phyloP scores from a whole-genome alignment of 306 rosid species.

The Sicyos edulis region DNA sequence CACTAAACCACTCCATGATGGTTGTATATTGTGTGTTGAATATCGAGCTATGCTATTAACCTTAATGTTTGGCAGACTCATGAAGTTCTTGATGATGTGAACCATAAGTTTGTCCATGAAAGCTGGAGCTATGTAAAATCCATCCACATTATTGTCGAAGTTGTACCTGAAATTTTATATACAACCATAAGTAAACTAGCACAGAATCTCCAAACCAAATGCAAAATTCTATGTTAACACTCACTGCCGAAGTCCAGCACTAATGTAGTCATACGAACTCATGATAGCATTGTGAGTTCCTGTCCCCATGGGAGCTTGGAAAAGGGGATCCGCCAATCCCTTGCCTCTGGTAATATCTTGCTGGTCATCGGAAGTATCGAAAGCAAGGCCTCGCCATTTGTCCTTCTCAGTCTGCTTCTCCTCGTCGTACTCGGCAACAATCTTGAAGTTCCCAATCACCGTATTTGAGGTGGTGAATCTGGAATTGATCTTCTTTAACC shows the following conservation, averaged over 20 bases:
- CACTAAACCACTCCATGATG: too few relatives aligned
- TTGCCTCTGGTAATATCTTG: constrained; percentile 85
- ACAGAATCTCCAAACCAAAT: constrained; percentile 10
- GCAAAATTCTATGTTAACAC: constrained; percentile 21
- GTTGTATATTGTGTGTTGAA: too few relatives aligned
- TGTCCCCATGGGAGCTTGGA: constrained; percentile 59
- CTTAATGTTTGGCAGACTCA: constrained; percentile 68
- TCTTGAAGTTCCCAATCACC: constrained; percentile 37
- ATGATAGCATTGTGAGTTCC: constrained; percentile 78
- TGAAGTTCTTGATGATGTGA: constrained; percentile 74
- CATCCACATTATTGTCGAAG: constrained; percentile 64
- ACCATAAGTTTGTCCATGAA: constrained; percentile 80
- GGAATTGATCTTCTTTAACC: constrained; percentile 35
- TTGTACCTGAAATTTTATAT: constrained; percentile 34
- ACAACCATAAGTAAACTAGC: background rate
- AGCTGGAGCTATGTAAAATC: constrained; percentile 75
- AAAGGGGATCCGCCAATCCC: constrained; percentile 70
- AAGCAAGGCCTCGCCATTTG: constrained; percentile 71
- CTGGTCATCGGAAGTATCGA: constrained; percentile 79
- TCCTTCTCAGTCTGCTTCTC: constrained; percentile 58
- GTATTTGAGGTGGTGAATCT: constrained; percentile 24
- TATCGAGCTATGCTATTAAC: constrained; percentile 16
- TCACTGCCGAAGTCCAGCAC: constrained; percentile 70
- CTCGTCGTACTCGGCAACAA: constrained; percentile 39
- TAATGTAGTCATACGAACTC: constrained; percentile 70